phyloP scores from a whole-genome alignment of 1,284 basidiomycete species.

The Boletus albobrunnescens region DNA sequence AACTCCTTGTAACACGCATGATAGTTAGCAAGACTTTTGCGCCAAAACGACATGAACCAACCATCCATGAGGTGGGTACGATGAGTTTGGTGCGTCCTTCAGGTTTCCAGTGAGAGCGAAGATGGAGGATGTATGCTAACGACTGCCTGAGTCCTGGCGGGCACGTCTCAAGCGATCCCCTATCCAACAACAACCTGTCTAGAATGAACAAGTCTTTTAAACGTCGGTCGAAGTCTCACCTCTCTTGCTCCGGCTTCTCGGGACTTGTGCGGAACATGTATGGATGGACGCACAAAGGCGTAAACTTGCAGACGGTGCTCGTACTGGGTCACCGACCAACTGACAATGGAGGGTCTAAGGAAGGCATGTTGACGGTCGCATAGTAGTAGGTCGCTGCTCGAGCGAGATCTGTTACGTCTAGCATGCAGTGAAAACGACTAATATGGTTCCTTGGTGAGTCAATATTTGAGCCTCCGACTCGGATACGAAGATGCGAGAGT shows the following conservation, averaged over 20 bases:
- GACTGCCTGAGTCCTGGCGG: conserved; percentile 15
- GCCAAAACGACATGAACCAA: conserved; percentile 4
- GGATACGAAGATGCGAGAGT: no score
- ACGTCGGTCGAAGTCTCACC: conserved; percentile 10
- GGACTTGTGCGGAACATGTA: conserved; percentile 8
- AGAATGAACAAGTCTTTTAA: conserved; percentile 3
- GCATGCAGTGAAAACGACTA: conserved; percentile 1
- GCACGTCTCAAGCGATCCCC: conserved; percentile 11
- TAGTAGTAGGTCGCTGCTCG: not conserved
- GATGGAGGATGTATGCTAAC: conserved; percentile 23
- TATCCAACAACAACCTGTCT: conserved; percentile 10
- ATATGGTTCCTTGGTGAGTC: conserved; percentile 8
- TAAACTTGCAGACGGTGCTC: not conserved
- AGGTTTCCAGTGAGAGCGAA: conserved; percentile 24
- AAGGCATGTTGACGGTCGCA: not conserved
- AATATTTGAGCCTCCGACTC: not conserved
- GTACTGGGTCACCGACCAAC: not conserved
- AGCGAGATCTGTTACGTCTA: conserved; percentile 15
- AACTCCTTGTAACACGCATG: conserved; percentile 9
- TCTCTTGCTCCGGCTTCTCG: conserved; percentile 1
- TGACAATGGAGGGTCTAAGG: not conserved
- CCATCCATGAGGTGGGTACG: conserved; percentile 28
- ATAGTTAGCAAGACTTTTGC: not conserved
- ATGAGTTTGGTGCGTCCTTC: conserved; percentile 16
- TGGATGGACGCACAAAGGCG: not conserved